Percentiles rank a stretch among this genome's conserved stretches.
Evolutionary conservation across 2,329 filamentous ascomycete species (phyloP).

Genomic region (Scedosporium dehoogii): DNA sequence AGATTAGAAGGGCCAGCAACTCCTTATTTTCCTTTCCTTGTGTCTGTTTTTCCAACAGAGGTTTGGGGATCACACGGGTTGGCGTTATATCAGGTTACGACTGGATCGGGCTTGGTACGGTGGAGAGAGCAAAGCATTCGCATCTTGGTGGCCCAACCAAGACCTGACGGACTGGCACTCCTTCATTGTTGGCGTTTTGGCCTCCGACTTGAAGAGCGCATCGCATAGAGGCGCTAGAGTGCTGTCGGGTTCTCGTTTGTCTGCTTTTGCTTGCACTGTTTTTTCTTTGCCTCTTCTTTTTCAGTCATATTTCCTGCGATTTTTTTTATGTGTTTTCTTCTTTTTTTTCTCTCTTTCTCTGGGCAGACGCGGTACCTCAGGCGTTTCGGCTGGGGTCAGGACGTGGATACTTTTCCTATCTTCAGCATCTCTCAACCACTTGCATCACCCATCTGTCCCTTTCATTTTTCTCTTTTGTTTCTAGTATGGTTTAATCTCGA

Average conservation of each 20-base stretch:
- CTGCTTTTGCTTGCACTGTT: slow-evolving; percentile 6
- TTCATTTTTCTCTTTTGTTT: too few relatives aligned
- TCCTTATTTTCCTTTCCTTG: not conserved
- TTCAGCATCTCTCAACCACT: not conserved
- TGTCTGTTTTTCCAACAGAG: not conserved
- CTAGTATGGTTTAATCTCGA: too few relatives aligned
- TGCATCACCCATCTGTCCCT: not conserved
- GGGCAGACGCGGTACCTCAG: not conserved
- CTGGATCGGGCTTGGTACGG: not conserved
- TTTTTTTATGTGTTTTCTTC: slow-evolving; percentile 11
- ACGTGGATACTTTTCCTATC: not conserved
- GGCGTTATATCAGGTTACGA: not conserved
- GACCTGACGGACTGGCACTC: too few relatives aligned
- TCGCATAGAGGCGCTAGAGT: not conserved
- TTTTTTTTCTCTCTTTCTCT: slow-evolving; percentile 12
- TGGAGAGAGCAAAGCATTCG: not conserved
- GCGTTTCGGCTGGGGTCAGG: not conserved
- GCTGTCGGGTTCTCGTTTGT: not conserved
- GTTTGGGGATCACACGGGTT: not conserved
- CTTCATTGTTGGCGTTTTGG: too few relatives aligned
- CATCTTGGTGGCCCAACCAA: not conserved
- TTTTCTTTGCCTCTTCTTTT: not conserved
- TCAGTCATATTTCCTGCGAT: slow-evolving; percentile 7
- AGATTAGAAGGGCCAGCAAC: not conserved
- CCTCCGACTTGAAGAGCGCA: too few relatives aligned